phyloP scores from a whole-genome alignment of 208 protist species.

The Plasmodiophora brassicae region DNA sequence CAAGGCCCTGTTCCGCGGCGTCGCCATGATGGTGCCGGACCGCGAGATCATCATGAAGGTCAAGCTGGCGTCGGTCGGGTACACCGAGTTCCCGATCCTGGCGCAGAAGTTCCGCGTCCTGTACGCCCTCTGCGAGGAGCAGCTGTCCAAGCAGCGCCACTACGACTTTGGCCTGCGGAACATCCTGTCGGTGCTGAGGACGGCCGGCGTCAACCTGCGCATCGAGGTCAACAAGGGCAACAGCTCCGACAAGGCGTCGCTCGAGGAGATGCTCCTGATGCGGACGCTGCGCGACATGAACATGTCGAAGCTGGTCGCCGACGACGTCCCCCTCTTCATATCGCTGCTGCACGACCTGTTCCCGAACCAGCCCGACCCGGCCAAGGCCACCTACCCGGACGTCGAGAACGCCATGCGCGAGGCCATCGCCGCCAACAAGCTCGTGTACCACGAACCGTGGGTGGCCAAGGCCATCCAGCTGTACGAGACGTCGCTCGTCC shows the following conservation, averaged over 20 bases:
- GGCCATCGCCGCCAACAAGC: constrained; percentile 37
- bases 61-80: constrained; percentile 73
- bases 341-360: constrained; percentile 83
- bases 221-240: constrained; percentile 33
- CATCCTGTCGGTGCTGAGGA: constrained; percentile 93
- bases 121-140: constrained; percentile 89
- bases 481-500: constrained; percentile 70
- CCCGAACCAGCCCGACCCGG: constrained; percentile 55
- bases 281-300: constrained; percentile 94
- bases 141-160: constrained; percentile 94
- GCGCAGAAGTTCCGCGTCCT: constrained; percentile 76
- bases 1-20: constrained; percentile 93
- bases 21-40: constrained; percentile 98
- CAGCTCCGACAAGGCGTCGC: neutral
- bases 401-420: constrained; percentile 56
- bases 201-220: constrained; percentile 73
- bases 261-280: constrained; percentile 77
- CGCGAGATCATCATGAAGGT: constrained; percentile 88
- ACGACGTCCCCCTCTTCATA: constrained; percentile 93
- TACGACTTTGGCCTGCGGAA: constrained; percentile 84
- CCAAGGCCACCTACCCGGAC: constrained; percentile 41
- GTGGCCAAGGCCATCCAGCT: constrained; percentile 72
- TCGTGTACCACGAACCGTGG: constrained; percentile 61
- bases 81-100: constrained; percentile 61
- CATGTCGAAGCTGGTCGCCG: constrained; percentile 90